These are phyloP conservation scores for Penicillium samsonianum DNA, from an alignment of 495 filamentous ascomycete species.

Conservation along the genomic window DNA sequence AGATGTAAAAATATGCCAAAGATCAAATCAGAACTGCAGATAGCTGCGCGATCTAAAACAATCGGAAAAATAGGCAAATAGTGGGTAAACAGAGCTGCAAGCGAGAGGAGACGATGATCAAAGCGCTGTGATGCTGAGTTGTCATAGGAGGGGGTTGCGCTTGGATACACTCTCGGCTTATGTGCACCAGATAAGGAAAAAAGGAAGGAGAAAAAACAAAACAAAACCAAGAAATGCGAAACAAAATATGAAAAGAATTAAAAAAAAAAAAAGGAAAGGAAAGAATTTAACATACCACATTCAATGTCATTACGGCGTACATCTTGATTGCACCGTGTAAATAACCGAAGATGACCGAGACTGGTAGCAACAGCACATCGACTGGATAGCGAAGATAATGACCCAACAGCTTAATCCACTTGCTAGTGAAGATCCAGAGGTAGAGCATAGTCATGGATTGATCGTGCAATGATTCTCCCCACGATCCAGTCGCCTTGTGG, in stretches of 20 bases:
- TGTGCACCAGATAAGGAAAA: slow-evolving; percentile 12
- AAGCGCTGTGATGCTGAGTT: slow-evolving; percentile 30
- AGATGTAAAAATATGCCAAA: background rate
- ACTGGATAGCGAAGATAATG: slow-evolving; percentile 70
- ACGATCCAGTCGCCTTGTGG: slow-evolving; percentile 46
- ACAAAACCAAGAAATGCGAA: background rate
- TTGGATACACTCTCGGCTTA: slow-evolving; percentile 13
- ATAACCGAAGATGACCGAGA: slow-evolving; percentile 77
- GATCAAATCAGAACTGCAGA: background rate
- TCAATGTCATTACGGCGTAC: slow-evolving; percentile 68
- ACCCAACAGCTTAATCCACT: slow-evolving; percentile 73
- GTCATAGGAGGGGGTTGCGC: slow-evolving; percentile 20
- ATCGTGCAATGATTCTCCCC: slow-evolving; percentile 42
- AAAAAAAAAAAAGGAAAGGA: slow-evolving; percentile 12
- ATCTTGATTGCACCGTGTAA: slow-evolving; percentile 77
- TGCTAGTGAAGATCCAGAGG: slow-evolving; percentile 68
- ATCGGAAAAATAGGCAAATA: slow-evolving; percentile 14
- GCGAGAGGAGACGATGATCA: slow-evolving; percentile 30
- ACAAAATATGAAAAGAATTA: slow-evolving; percentile 13
- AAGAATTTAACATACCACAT: slow-evolving; percentile 57
- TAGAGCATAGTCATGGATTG: slow-evolving; percentile 53
- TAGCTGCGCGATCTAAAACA: slow-evolving; percentile 1
- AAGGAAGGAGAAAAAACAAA: slow-evolving; percentile 5
- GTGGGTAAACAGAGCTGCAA: slow-evolving; percentile 30
- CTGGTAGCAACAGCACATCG: slow-evolving; percentile 67